Conservation (phyloP, 768 basidiomycete genomes). For the Kwoniella mangroviensis region DNA sequence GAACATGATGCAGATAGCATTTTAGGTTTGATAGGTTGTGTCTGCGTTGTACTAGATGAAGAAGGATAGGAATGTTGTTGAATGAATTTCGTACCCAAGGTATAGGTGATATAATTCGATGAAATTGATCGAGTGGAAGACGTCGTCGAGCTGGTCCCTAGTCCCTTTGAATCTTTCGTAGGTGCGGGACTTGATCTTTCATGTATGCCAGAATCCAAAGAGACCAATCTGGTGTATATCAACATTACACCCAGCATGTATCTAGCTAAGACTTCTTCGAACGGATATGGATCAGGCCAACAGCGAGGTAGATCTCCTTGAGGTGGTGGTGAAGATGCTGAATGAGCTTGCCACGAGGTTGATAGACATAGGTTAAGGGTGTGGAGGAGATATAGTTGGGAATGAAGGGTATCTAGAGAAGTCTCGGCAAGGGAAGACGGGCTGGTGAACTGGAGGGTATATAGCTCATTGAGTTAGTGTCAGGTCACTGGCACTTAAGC, state of each 20-base stretch:
- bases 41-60: conserved; percentile 3
- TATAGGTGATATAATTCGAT: conserved; percentile 7
- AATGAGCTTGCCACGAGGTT: conserved; percentile 70
- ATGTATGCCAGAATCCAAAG: conserved; percentile 44
- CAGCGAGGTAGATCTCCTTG: conserved; percentile 56
- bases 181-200: conserved; percentile 33
- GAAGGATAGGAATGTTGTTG: conserved; percentile 35
- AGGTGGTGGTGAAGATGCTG: conserved; percentile 58
- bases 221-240: conserved; percentile 75
- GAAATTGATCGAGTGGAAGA: conserved; percentile 16
- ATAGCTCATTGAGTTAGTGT: conserved; percentile 23
- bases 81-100: conserved; percentile 25
- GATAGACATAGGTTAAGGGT: conserved; percentile 77
- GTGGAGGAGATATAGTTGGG: conserved; percentile 83
- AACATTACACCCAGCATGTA: conserved; percentile 83
- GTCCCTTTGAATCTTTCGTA: conserved; percentile 21
- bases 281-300: conserved; percentile 70
- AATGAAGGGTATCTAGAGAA: conserved; percentile 76
- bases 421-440: conserved; percentile 46
- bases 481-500: too few relatives aligned
- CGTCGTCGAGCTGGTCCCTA: conserved; percentile 23
- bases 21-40: conserved; percentile 7
- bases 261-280: conserved; percentile 80
- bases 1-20: conserved; percentile 21
- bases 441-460: conserved; percentile 28